A percentile compares a stretch with the other conserved stretches of the same genome.
These are phyloP conservation scores for Gymnopilus dilepis DNA, from an alignment of 768 basidiomycete species.

Conservation along the genomic window DNA sequence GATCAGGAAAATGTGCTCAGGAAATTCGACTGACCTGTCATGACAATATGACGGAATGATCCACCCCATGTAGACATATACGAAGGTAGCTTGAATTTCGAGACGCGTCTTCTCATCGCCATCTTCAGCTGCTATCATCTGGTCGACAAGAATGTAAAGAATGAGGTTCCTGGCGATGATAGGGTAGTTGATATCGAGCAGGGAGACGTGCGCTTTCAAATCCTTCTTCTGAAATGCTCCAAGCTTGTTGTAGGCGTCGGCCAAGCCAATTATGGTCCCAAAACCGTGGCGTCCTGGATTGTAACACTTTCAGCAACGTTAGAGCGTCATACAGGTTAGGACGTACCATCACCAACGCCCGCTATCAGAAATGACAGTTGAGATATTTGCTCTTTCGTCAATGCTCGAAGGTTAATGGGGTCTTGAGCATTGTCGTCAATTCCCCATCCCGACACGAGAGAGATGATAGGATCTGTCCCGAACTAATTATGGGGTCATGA, in stretches of 20 bases:
- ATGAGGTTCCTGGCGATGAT: neutral
- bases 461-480: conserved; percentile 33
- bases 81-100: conserved; percentile 29
- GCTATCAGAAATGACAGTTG: conserved; percentile 32
- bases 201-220: conserved; percentile 8
- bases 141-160: neutral
- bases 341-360: conserved; percentile 33
- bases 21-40: conserved; percentile 14
- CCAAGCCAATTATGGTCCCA: conserved; percentile 31
- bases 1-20: neutral
- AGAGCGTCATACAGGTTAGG: too few species aligned
- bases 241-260: conserved; percentile 22
- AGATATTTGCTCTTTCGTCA: conserved; percentile 21
- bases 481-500: conserved; percentile 22
- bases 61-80: conserved; percentile 28
- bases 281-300: conserved; percentile 30
- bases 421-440: conserved; percentile 18
- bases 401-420: conserved; percentile 24
- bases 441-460: conserved; percentile 33
- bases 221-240: conserved; percentile 19
- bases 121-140: conserved; percentile 12
- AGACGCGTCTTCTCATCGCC: conserved; percentile 11
- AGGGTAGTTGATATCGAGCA: neutral
- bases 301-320: too few species aligned
- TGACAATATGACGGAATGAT: conserved; percentile 29